These are phyloP conservation scores for Medicago arabica DNA, from an alignment of 306 rosid species.

Conservation along the genomic window DNA sequence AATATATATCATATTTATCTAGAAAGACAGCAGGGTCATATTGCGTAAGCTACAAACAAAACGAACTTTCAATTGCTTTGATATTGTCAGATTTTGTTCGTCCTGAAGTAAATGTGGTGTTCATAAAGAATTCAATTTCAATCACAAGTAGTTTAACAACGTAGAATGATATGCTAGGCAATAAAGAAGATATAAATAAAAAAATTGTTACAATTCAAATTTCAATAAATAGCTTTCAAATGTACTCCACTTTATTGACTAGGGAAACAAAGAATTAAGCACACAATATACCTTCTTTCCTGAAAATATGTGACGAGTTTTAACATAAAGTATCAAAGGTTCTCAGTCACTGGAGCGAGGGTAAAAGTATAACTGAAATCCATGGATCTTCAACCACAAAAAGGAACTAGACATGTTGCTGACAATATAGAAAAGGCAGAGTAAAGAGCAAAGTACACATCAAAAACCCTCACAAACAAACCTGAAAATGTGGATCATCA, in stretches of 20 bases:
- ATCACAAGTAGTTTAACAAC: neutral
- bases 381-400: slow-evolving; percentile 3
- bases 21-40: slow-evolving; percentile 9
- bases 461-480: slow-evolving; percentile 39
- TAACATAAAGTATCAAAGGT: slow-evolving; percentile 14
- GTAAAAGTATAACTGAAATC: neutral
- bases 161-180: no score
- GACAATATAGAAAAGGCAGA: slow-evolving; percentile 3
- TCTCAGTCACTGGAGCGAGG: neutral
- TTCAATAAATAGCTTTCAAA: no score
- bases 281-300: no score
- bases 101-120: no score
- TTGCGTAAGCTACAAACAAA: slow-evolving; percentile 10
- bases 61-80: neutral
- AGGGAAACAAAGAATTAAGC: no score
- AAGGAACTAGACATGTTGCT: slow-evolving; percentile 11
- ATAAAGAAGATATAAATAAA: no score
- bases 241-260: no score
- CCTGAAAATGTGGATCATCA: slow-evolving; percentile 99
- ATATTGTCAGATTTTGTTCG: no score
- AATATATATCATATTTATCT: slow-evolving; percentile 18
- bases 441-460: neutral
- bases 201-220: no score
- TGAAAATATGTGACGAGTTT: neutral
- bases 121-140: neutral